A percentile compares a stretch with the other conserved stretches of the same genome.
Evolutionary conservation across 768 basidiomycete genomes (phyloP).

Genomic region (Tricholoma saponaceum): DNA sequence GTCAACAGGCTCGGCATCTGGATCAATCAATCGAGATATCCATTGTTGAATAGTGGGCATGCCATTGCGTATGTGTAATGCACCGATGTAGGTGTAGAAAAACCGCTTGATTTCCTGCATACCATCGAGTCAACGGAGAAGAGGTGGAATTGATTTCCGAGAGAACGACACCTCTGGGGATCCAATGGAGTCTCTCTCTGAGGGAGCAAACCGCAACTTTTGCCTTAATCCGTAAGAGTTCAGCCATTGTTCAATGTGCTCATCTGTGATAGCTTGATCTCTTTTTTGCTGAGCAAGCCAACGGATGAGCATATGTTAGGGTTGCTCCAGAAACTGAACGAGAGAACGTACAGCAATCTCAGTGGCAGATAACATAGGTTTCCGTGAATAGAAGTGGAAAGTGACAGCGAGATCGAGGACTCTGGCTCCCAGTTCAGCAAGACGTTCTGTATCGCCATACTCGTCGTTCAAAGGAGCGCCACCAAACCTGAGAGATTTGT

Average conservation of each 20-base stretch:
- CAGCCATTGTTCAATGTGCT: slow-evolving; percentile 45
- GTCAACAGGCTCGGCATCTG: slow-evolving; percentile 22
- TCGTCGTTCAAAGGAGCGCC: slow-evolving; percentile 31
- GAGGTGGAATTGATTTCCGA: background rate
- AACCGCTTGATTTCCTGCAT: slow-evolving; percentile 50
- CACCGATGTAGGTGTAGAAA: slow-evolving; percentile 63
- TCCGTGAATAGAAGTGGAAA: slow-evolving; percentile 41
- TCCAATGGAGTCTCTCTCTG: slow-evolving; percentile 30
- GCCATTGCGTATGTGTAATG: slow-evolving; percentile 59
- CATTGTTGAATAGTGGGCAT: slow-evolving; percentile 45
- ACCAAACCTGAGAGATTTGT: slow-evolving; percentile 33
- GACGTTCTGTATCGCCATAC: slow-evolving; percentile 58
- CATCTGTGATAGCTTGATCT: slow-evolving; percentile 29
- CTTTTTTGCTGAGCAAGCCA: slow-evolving; percentile 20
- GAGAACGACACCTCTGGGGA: slow-evolving; percentile 20
- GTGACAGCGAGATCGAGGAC: slow-evolving; percentile 51
- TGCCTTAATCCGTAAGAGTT: slow-evolving; percentile 45
- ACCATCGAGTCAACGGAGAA: background rate
- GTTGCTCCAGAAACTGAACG: background rate
- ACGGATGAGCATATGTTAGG: background rate
- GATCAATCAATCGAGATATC: slow-evolving; percentile 56
- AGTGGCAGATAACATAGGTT: slow-evolving; percentile 35
- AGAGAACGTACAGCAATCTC: slow-evolving; percentile 39
- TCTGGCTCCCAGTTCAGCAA: slow-evolving; percentile 52
- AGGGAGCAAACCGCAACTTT: slow-evolving; percentile 47